phyloP scores from a whole-genome alignment of 1,284 basidiomycete genomes.

The Cerrena zonata region DNA sequence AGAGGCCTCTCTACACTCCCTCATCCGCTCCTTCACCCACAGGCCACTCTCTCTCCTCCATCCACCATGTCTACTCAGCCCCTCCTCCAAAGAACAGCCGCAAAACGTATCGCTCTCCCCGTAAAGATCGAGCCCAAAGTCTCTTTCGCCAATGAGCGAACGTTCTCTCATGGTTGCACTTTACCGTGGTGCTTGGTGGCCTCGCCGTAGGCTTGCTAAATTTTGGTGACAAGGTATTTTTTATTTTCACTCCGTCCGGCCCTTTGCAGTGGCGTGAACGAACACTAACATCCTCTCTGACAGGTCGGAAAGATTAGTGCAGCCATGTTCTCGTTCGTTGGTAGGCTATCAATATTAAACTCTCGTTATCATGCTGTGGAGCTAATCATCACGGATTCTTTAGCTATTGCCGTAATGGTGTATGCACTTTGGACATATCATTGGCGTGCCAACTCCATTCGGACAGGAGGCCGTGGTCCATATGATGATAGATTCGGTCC shows the following conservation, averaged over 20 bases:
- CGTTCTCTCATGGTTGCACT: conserved; percentile 93
- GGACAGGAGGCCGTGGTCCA: conserved; percentile 85
- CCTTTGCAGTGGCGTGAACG: no score
- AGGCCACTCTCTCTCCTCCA: conserved; percentile 8
- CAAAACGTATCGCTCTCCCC: conserved; percentile 92
- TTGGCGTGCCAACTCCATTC: conserved; percentile 91
- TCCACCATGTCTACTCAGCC: conserved; percentile 90
- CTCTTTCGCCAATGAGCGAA: conserved; percentile 91
- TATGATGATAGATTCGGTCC: conserved; percentile 94
- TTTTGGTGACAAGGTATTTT: conserved; percentile 84
- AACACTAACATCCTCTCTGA: no score
- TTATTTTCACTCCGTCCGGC: neutral
- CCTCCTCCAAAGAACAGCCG: conserved; percentile 90
- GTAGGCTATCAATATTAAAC: conserved; percentile 42
- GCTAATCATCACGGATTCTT: neutral
- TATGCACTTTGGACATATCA: conserved; percentile 95
- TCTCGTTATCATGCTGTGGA: conserved; percentile 3
- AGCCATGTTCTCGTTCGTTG: conserved; percentile 86
- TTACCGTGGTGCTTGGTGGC: conserved; percentile 89
- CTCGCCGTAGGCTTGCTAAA: conserved; percentile 94
- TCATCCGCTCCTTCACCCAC: conserved; percentile 11
- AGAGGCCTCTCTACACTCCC: conserved; percentile 2
- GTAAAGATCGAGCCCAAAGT: conserved; percentile 92
- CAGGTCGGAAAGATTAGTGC: conserved; percentile 88
- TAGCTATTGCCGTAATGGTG: conserved; percentile 94